Base-by-base conservation (phyloP, 2,329 filamentous ascomycete species). In the Penicillium sclerotigenum region DNA sequence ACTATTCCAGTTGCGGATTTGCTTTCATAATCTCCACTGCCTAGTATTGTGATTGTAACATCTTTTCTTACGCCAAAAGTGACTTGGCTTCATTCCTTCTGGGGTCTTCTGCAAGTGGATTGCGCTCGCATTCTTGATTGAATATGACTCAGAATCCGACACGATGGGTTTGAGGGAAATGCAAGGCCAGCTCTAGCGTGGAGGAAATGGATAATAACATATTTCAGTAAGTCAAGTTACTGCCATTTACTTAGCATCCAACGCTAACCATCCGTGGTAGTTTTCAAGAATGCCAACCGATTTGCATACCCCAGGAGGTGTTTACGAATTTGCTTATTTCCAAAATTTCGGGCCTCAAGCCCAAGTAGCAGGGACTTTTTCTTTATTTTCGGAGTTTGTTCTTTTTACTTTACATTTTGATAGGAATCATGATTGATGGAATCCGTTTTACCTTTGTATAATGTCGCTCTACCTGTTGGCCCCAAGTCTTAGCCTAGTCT, bases 171-270 rank as follows among this genome's bases (percentile, higher is more conserved):
- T 18, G 18, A 41, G 14, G 24, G 52, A 51, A 55, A 52, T 57
- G 28, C 48, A 48, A 64, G 56, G 60, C 59, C 55, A 57, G 59
- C 38, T 58, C 54, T 59, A 65, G 68, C 64, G 71, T 67, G 71
- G 71, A 71, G 71, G 71, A 72, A 73, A 70, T 54, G 71, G 71
- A 66, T 67, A 68, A 58, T 37, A 57, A 59, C 43, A 56, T 45
- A 50, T 54, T 60, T 54, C 57, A 60, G 64, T 66, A 46, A 64
- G 64, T 47, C 41, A 18, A 26, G 10, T 34, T 20, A 40, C 38
- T 41, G 10, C 54, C 18, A 68, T 59, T 56, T 59, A 64, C 11
- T 57, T 56, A 41, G 9, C 20, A 9, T 6, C 8, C 26, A 29
- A 46, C 37, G 59, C 56, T 42, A 20, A 46, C 11, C 26, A 13